Evolutionary conservation across 2,329 filamentous ascomycete species (phyloP).

Genomic region (Teratosphaeria epicoccoides): DNA sequence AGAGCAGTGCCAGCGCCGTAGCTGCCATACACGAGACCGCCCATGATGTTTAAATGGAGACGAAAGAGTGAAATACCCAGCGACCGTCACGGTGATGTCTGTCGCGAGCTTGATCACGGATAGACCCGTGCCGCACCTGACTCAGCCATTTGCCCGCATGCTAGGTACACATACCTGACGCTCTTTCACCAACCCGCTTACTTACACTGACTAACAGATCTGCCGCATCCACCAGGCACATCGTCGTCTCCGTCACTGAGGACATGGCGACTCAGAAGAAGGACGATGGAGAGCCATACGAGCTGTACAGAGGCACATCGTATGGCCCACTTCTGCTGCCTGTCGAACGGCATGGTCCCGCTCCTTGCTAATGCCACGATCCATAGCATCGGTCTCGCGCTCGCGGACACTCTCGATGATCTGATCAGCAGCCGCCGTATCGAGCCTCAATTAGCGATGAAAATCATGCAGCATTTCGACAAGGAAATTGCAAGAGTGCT

Average conservation of each 20-base stretch:
- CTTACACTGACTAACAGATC: no score
- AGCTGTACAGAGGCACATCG: conserved; percentile 98
- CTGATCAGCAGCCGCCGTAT: conserved; percentile 90
- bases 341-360: conserved; percentile 8
- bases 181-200: no score
- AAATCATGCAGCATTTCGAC: conserved; percentile 93
- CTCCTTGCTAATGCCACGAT: conserved; percentile 5
- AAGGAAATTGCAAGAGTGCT: conserved; percentile 83
- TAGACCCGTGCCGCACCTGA: background rate
- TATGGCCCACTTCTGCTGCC: conserved; percentile 39
- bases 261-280: conserved; percentile 19
- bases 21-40: conserved; percentile 26
- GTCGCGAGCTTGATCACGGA: background rate
- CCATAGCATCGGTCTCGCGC: conserved; percentile 72
- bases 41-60: conserved; percentile 14
- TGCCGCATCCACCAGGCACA: background rate
- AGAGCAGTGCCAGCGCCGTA: conserved; percentile 27
- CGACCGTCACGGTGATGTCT: background rate
- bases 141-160: background rate
- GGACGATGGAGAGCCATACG: conserved; percentile 52
- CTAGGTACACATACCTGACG: no score
- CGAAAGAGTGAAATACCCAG: background rate
- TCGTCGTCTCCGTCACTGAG: background rate
- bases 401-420: conserved; percentile 95
- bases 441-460: conserved; percentile 97